Evolutionary conservation across 495 filamentous ascomycete species (phyloP).

Genomic region (Penicillium psychrofluorescens): DNA sequence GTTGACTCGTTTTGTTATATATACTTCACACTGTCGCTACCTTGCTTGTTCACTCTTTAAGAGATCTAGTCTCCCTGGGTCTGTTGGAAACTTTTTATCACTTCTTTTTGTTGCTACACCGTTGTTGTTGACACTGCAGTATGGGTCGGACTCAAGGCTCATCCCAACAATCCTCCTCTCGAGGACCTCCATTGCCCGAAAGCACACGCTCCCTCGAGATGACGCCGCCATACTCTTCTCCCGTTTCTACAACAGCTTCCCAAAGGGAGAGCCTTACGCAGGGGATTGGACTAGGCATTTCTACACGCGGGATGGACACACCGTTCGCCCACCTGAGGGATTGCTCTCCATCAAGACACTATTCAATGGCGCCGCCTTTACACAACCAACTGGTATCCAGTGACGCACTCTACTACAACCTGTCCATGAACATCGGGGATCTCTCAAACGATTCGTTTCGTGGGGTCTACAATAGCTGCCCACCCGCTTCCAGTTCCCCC

Average conservation of each 20-base stretch:
- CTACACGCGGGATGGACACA: slow-evolving; percentile 17
- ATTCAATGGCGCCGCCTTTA: slow-evolving; percentile 9
- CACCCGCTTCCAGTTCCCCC: slow-evolving; percentile 14
- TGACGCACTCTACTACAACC: slow-evolving; percentile 8
- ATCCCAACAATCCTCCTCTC: slow-evolving; percentile 3
- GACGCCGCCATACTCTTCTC: slow-evolving; percentile 13
- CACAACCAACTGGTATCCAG: slow-evolving; percentile 12
- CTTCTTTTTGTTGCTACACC: neutral
- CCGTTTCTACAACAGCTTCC: slow-evolving; percentile 6
- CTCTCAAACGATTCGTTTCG: slow-evolving; percentile 12
- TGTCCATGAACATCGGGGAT: slow-evolving; percentile 11
- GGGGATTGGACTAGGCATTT: slow-evolving; percentile 25
- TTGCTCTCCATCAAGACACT: slow-evolving; percentile 3
- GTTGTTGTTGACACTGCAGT: neutral
- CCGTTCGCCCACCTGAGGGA: slow-evolving; percentile 5
- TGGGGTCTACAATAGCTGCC: slow-evolving; percentile 9
- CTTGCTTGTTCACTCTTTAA: slow-evolving; percentile 4
- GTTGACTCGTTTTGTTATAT: slow-evolving; percentile 19
- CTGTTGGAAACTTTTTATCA: slow-evolving; percentile 1
- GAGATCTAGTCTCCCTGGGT: slow-evolving; percentile 7
- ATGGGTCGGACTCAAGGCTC: slow-evolving; percentile 10
- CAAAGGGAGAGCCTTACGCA: slow-evolving; percentile 9
- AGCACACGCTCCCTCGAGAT: slow-evolving; percentile 13
- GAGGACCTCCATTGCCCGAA: slow-evolving; percentile 4
- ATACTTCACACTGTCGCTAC: slow-evolving; percentile 10